phyloP scores from a whole-genome alignment of 1,284 basidiomycete genomes.

The Thelephora terrestris region DNA sequence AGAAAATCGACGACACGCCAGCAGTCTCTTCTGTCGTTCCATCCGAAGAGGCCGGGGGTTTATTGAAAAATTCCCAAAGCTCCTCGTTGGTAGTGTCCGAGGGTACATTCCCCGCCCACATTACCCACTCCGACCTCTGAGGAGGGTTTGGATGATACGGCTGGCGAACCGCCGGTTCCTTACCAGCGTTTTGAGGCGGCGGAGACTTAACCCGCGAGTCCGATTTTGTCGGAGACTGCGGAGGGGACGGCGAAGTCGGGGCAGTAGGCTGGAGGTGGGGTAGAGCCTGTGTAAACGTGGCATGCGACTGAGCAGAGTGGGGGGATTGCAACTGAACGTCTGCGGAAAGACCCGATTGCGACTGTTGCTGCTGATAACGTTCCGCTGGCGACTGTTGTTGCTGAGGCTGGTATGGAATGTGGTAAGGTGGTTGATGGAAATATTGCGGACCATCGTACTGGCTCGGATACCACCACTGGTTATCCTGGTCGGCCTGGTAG shows the following conservation, averaged over 20 bases:
- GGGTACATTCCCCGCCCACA: conserved; percentile 93
- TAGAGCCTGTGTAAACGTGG: not conserved
- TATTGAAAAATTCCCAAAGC: conserved; percentile 78
- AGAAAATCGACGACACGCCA: conserved; percentile 82
- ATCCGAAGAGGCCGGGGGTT: conserved; percentile 10
- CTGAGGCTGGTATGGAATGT: too few relatives aligned
- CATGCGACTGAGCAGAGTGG: not conserved
- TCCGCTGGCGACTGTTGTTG: too few relatives aligned
- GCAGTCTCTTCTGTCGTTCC: conserved; percentile 13
- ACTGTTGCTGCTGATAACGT: too few relatives aligned
- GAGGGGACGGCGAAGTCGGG: conserved; percentile 1
- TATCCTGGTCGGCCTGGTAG: too few relatives aligned
- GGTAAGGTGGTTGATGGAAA: too few relatives aligned
- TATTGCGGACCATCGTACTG: too few relatives aligned
- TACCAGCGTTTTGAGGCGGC: too few relatives aligned
- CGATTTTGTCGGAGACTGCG: too few relatives aligned
- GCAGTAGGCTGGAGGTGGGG: not conserved
- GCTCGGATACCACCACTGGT: too few relatives aligned
- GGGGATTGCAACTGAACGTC: not conserved
- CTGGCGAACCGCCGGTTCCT: conserved; percentile 12
- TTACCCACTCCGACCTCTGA: conserved; percentile 84
- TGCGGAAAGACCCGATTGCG: not conserved
- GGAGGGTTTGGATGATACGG: conserved; percentile 57
- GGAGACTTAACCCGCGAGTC: too few relatives aligned
- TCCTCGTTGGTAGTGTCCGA: conserved; percentile 81